phyloP scores from a whole-genome alignment of 225 moss, liverwort and hornwort genomes.

The Antitrichia curtipendula region DNA sequence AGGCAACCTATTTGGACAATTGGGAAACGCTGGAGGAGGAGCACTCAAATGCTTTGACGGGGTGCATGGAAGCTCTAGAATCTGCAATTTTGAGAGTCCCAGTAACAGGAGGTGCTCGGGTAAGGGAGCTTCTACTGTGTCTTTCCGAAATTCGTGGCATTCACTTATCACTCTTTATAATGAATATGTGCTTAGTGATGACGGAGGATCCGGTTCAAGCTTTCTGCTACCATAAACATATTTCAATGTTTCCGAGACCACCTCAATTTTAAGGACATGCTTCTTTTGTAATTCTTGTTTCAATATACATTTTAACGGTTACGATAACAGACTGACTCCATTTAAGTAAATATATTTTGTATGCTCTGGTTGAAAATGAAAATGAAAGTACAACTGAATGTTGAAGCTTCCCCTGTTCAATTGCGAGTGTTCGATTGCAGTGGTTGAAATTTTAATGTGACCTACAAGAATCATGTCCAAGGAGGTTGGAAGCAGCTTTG shows the following conservation, averaged over 20 bases:
- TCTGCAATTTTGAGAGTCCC: slow-evolving; percentile 96
- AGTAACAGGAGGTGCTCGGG: slow-evolving; percentile 95
- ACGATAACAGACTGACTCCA: neutral
- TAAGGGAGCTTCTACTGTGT: neutral
- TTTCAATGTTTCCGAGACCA: neutral
- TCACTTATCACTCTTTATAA: neutral
- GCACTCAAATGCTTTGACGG: slow-evolving; percentile 78
- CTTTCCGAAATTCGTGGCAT: neutral
- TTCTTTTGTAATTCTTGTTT: neutral
- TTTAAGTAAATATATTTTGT: neutral
- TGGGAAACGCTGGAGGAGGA: slow-evolving; percentile 84
- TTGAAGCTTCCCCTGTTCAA: neutral
- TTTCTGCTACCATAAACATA: neutral
- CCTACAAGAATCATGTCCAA: neutral
- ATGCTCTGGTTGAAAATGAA: neutral
- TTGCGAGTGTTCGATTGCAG: neutral
- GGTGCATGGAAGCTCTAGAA: slow-evolving; percentile 93
- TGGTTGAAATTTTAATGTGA: neutral
- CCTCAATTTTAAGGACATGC: neutral
- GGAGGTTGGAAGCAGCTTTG: neutral
- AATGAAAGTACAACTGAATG: neutral
- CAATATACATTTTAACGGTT: neutral
- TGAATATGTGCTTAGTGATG: neutral
- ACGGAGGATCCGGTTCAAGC: neutral
- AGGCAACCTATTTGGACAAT: slow-evolving; percentile 70